Evolutionary conservation across 352 stramenopile genomes (phyloP).

Genomic region (Globisporangium cystogenes): DNA sequence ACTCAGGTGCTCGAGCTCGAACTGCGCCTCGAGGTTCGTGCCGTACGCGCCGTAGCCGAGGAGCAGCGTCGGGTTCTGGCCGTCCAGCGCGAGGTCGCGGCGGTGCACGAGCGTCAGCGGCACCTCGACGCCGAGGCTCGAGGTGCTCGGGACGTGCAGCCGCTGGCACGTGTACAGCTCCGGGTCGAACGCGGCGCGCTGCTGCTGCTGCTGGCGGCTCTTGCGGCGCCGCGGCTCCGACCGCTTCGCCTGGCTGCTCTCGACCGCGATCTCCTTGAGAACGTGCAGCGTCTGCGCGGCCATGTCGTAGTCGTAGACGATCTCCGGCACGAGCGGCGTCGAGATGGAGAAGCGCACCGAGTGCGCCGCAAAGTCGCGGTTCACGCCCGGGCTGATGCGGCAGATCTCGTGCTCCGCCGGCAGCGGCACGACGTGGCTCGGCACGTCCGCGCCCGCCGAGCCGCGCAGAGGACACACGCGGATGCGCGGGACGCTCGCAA

Average conservation of each 20-base stretch:
- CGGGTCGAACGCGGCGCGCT: constrained; percentile 11
- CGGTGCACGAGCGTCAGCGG: constrained; percentile 76
- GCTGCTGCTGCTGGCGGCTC: constrained; percentile 1
- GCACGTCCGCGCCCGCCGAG: background rate
- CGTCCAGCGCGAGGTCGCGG: constrained; percentile 42
- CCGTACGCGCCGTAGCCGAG: constrained; percentile 90
- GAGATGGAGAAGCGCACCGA: constrained; percentile 67
- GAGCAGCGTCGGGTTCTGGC: constrained; percentile 76
- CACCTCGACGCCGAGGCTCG: constrained; percentile 34
- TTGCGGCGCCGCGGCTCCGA: background rate
- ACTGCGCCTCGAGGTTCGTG: constrained; percentile 81
- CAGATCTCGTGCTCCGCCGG: constrained; percentile 50
- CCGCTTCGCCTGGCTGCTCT: background rate
- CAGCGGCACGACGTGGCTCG: constrained; percentile 45
- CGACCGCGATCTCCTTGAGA: constrained; percentile 50
- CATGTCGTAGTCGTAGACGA: constrained; percentile 82
- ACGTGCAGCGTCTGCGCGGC: constrained; percentile 28
- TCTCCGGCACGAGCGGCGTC: constrained; percentile 65
- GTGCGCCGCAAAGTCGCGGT: constrained; percentile 64
- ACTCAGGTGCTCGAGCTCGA: constrained; percentile 78
- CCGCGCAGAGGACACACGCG: constrained; percentile 36
- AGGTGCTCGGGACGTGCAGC: constrained; percentile 34
- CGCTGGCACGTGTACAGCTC: constrained; percentile 37
- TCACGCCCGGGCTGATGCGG: constrained; percentile 66
- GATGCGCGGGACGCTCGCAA: constrained; percentile 61